Evolutionary conservation across 371 early-diverging fungal species (phyloP).

Genomic region (Actinomucor elegans): DNA sequence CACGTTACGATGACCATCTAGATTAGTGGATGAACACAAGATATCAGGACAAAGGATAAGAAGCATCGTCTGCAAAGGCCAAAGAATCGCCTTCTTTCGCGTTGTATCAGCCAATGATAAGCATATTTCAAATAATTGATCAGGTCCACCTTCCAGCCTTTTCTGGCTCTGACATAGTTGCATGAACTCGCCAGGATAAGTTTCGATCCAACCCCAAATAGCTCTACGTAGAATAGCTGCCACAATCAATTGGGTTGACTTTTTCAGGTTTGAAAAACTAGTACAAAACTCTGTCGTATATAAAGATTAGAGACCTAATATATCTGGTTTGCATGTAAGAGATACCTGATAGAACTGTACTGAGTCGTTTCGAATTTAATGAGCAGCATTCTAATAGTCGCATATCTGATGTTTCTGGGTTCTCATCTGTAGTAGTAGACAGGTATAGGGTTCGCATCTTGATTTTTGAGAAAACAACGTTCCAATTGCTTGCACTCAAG

Average conservation of each 20-base stretch:
- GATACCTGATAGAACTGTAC: constrained; percentile 66
- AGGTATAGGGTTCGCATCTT: constrained; percentile 58
- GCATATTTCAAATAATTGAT: constrained; percentile 78
- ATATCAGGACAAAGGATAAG: constrained; percentile 82
- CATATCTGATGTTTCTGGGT: constrained; percentile 75
- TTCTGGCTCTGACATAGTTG: constrained; percentile 67
- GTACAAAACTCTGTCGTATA: constrained; percentile 56
- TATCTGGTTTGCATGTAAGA: background rate
- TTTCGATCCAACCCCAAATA: constrained; percentile 91
- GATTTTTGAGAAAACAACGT: constrained; percentile 67
- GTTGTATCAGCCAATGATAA: constrained; percentile 69
- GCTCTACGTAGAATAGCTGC: constrained; percentile 72
- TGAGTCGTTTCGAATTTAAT: constrained; percentile 68
- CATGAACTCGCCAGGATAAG: constrained; percentile 77
- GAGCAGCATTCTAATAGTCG: constrained; percentile 77
- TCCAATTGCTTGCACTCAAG: constrained; percentile 83
- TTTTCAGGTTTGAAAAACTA: constrained; percentile 64
- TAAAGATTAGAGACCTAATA: background rate
- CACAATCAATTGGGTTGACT: constrained; percentile 66
- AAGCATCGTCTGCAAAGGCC: constrained; percentile 86
- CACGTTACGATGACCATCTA: constrained; percentile 35
- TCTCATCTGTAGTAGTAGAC: constrained; percentile 62
- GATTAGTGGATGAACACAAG: constrained; percentile 48
- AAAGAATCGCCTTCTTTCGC: constrained; percentile 67
- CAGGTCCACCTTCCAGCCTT: constrained; percentile 77